phyloP scores from a whole-genome alignment of 768 basidiomycete genomes.

The Boletus coccyginus region DNA sequence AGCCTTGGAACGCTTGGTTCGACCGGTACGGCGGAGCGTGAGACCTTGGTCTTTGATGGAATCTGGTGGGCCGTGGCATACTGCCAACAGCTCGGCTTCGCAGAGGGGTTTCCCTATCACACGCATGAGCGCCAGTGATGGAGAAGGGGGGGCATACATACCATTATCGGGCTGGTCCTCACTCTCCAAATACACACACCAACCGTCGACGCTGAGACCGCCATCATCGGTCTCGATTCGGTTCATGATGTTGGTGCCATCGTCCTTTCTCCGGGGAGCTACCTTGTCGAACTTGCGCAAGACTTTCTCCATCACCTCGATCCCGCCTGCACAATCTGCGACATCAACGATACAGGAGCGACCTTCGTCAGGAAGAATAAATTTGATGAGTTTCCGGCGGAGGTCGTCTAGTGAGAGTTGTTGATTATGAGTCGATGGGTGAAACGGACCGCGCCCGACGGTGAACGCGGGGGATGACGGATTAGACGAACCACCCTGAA shows the following conservation, averaged over 20 bases:
- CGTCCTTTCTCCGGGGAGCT: constrained; percentile 39
- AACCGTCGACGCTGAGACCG: constrained; percentile 81
- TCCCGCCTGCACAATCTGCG: constrained; percentile 72
- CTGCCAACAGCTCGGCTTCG: constrained; percentile 74
- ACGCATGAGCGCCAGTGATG: background rate
- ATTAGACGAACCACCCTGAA: constrained; percentile 32
- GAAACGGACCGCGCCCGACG: constrained; percentile 62
- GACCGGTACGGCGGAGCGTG: constrained; percentile 58
- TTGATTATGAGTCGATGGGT: constrained; percentile 39
- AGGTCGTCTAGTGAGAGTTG: constrained; percentile 71
- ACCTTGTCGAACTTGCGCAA: constrained; percentile 87
- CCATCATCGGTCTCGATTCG: constrained; percentile 70
- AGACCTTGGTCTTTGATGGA: constrained; percentile 78
- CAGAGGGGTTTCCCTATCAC: constrained; percentile 66
- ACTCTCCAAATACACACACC: constrained; percentile 79
- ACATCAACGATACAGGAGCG: constrained; percentile 78
- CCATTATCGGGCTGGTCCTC: constrained; percentile 50
- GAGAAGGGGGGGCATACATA: constrained; percentile 28
- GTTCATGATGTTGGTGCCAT: constrained; percentile 44
- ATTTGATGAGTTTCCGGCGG: constrained; percentile 83
- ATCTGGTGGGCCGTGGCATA: constrained; percentile 82
- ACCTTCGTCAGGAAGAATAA: constrained; percentile 80
- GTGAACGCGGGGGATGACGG: constrained; percentile 54
- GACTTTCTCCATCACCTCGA: constrained; percentile 85
- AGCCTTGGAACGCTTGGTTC: constrained; percentile 39